Evolutionary conservation across 495 filamentous ascomycete genomes (phyloP), one percentile per base, ranked within the genome.

Genomic region (Rhypophila decipiens): DNA sequence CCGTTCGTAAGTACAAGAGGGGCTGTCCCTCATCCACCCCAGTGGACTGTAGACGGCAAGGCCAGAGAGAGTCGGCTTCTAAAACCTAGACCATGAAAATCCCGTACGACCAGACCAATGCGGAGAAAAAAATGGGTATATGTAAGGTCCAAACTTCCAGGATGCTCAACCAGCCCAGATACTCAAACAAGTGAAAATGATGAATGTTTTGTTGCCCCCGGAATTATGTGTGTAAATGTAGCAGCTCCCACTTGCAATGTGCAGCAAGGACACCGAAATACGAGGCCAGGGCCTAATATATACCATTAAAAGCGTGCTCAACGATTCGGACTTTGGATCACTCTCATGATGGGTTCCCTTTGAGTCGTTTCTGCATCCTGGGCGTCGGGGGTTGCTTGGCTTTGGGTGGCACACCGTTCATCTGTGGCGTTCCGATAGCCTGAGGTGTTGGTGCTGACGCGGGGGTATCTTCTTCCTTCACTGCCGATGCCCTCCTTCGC

Each of bases 391-490:
- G 71, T 42, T 71, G 65, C 39, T 74, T 74, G 15, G 60, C 63
- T 49, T 62, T 65, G 40, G 52, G 48, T 22, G 59, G 47, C 10
- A 68, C 62, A 2, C 72, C 71, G 51, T 76, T 76, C 29, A 72
- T 60, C 45, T 72, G 70, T n/a, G 68, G 56, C 2, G 60, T 66
- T 0, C 65, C 64, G 5, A 67, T 56, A 24, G 64, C 60, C 15
- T 53, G 61, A 2, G 68, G 71, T 9, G 71, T 73, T 0, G 71
- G 69, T 1, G 67, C 70, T 23, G 65, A 65, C 31, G 74, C 74
- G 3, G 69, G 61, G 4, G 60, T 64, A 15, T 90, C 87, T 15
- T 72, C 77, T 47, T 91, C 88, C 69, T 94, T 93, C 41, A 91
- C 85, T 3, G 79, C 79, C 49, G 87, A 90, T 9, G 83, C 71